These are phyloP conservation scores for Clavispora fructus DNA, from an alignment of 805 yeast genomes.

Conservation along the genomic window DNA sequence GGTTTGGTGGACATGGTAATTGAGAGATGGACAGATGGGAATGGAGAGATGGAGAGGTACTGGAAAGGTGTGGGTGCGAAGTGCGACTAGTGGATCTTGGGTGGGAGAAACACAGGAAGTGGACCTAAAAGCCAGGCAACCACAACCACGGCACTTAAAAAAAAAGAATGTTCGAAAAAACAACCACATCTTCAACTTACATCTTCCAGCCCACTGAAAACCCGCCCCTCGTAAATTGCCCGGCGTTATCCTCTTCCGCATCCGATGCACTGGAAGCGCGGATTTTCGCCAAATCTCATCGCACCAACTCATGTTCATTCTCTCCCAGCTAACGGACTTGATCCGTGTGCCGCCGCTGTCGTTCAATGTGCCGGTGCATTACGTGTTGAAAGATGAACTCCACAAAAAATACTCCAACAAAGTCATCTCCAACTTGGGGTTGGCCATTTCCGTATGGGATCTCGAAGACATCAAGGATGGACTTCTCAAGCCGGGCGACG, in stretches of 20 bases:
- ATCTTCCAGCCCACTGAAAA: too few species aligned
- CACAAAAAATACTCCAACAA: slow-evolving; percentile 83
- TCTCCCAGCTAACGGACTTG: slow-evolving; percentile 75
- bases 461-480: slow-evolving; percentile 81
- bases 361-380: slow-evolving; percentile 65
- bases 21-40: too few species aligned
- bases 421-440: slow-evolving; percentile 77
- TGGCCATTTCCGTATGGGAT: slow-evolving; percentile 83
- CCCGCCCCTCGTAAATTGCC: too few species aligned
- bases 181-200: too few species aligned
- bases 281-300: neutral
- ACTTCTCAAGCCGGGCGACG: slow-evolving; percentile 88
- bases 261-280: neutral
- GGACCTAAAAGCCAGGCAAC: too few species aligned
- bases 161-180: too few species aligned
- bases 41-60: too few species aligned
- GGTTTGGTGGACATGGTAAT: neutral
- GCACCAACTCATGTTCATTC: slow-evolving; percentile 61
- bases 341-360: slow-evolving; percentile 85
- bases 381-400: slow-evolving; percentile 73
- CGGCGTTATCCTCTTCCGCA: too few species aligned
- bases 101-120: too few species aligned
- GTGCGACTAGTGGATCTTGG: too few species aligned
- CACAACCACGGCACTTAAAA: too few species aligned
- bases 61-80: neutral